Percentiles rank a stretch among this genome's conserved stretches.
phyloP scores from a whole-genome alignment of 2,329 filamentous ascomycete genomes.

The Aspergillus arachidicola region DNA sequence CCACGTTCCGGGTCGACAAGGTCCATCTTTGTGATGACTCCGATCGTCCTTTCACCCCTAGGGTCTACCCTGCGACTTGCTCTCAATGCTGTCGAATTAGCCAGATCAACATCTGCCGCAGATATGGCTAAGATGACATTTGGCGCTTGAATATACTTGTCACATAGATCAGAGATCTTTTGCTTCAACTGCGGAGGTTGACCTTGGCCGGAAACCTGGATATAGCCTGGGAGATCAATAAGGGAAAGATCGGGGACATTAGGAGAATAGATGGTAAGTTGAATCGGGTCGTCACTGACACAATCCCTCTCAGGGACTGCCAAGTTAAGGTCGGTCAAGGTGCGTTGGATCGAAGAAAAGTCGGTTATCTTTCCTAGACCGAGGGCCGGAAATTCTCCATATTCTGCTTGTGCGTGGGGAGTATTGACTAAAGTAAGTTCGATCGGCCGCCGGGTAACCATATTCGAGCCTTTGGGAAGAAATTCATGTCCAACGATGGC shows the following conservation, averaged over 20 bases:
- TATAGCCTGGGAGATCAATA: constrained; percentile 96
- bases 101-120: constrained; percentile 93
- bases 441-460: constrained; percentile 95
- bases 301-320: constrained; percentile 89
- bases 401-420: constrained; percentile 81
- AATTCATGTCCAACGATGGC: constrained; percentile 98
- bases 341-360: constrained; percentile 81
- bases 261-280: constrained; percentile 91
- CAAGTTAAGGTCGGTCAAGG: constrained; percentile 89
- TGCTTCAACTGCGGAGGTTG: constrained; percentile 91
- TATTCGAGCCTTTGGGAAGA: constrained; percentile 94
- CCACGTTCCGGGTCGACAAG: constrained; percentile 84
- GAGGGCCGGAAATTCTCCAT: constrained; percentile 93
- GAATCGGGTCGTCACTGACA: constrained; percentile 95
- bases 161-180: constrained; percentile 93
- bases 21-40: constrained; percentile 99
- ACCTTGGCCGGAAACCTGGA: constrained; percentile 89
- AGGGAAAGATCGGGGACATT: constrained; percentile 93
- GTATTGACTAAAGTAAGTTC: constrained; percentile 96
- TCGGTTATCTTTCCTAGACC: constrained; percentile 88
- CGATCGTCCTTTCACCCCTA: constrained; percentile 91
- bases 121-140: constrained; percentile 98
- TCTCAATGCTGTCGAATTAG: constrained; percentile 89
- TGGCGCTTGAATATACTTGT: constrained; percentile 95
- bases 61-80: constrained; percentile 92